A percentile compares a stretch with the other conserved stretches of the same genome.
Conservation (phyloP, 768 basidiomycete species). For the Boletus huronensis region DNA sequence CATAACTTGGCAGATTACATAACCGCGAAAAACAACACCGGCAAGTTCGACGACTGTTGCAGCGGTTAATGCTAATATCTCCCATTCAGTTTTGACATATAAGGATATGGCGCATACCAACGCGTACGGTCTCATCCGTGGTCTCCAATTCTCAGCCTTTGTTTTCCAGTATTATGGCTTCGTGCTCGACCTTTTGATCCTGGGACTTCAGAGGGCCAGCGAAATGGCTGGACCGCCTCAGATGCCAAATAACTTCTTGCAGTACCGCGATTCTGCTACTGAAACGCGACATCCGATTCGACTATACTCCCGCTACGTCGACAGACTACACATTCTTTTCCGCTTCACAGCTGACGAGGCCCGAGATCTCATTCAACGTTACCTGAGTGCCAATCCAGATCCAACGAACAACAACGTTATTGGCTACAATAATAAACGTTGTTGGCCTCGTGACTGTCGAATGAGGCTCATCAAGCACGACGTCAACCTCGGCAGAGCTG, state of each 20-base stretch:
- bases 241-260: constrained; percentile 97
- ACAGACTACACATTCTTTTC: constrained; percentile 93
- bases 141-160: constrained; percentile 97
- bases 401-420: constrained; percentile 99
- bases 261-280: constrained; percentile 91
- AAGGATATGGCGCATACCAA: constrained; percentile 99
- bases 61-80: neutral
- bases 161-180: constrained; percentile 99
- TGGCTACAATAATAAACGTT: constrained; percentile 98
- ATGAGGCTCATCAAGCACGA: constrained; percentile 99
- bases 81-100: constrained; percentile 66
- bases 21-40: constrained; percentile 97
- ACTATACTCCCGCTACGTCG: constrained; percentile 95
- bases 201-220: constrained; percentile 96
- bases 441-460: constrained; percentile 98
- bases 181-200: constrained; percentile 90
- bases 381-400: constrained; percentile 95
- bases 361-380: constrained; percentile 95
- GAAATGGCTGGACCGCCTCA: constrained; percentile 99
- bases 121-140: constrained; percentile 94
- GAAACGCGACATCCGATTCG: constrained; percentile 98
- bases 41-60: constrained; percentile 28
- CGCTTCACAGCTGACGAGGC: constrained; percentile 97
- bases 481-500: constrained; percentile 95
- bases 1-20: constrained; percentile 99